A percentile compares a stretch with the other conserved stretches of the same genome.
phyloP scores from a whole-genome alignment of 2,329 filamentous ascomycete species.

The Claviceps purpurea region DNA sequence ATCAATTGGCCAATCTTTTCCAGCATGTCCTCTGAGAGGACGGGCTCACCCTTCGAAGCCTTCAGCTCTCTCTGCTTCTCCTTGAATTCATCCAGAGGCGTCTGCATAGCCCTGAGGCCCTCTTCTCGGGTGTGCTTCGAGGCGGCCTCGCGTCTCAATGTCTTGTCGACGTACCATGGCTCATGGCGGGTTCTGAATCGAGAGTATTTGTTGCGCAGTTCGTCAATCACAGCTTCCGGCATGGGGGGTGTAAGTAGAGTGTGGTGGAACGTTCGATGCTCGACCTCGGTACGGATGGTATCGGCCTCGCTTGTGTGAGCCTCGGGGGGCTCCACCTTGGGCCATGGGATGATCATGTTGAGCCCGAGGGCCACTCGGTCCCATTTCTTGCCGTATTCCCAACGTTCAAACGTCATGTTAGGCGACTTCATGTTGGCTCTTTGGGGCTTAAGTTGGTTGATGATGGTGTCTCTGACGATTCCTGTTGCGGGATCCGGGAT shows the following conservation, averaged over 20 bases:
- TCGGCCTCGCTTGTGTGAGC: slow-evolving; percentile 47
- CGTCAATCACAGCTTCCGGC: slow-evolving; percentile 65
- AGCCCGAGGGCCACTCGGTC: slow-evolving; percentile 54
- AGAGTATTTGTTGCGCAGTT: slow-evolving; percentile 73
- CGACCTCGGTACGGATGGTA: slow-evolving; percentile 63
- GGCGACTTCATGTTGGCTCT: slow-evolving; percentile 32
- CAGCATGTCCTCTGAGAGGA: slow-evolving; percentile 44
- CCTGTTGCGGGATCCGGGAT: slow-evolving; percentile 54
- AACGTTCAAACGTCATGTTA: slow-evolving; percentile 28
- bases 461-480: slow-evolving; percentile 57
- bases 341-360: slow-evolving; percentile 67
- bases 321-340: slow-evolving; percentile 37
- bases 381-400: slow-evolving; percentile 29
- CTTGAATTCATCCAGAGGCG: slow-evolving; percentile 47
- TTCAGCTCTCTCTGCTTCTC: slow-evolving; percentile 37
- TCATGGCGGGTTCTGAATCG: slow-evolving; percentile 73
- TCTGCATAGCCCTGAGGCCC: slow-evolving; percentile 29
- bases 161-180: slow-evolving; percentile 53
- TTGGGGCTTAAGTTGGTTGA: slow-evolving; percentile 52
- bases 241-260: slow-evolving; percentile 66
- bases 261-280: slow-evolving; percentile 64
- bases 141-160: slow-evolving; percentile 43
- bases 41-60: slow-evolving; percentile 39
- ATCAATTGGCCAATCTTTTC: slow-evolving; percentile 50
- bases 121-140: slow-evolving; percentile 21